Conservation (phyloP, 768 basidiomycete species). For the Mycena olivaceomarginata region DNA sequence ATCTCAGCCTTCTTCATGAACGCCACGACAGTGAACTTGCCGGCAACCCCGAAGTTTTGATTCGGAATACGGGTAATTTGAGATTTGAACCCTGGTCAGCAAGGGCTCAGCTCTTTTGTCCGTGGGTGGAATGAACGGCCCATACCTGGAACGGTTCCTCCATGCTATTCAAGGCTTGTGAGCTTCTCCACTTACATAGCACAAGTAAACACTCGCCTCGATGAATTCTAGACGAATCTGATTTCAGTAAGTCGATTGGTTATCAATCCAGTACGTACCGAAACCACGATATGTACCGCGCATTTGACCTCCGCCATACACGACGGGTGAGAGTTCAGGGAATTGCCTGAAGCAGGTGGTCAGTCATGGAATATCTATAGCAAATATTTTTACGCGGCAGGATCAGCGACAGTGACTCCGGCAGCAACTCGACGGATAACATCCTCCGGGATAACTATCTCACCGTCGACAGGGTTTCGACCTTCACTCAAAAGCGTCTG, state of each 20-base stretch:
- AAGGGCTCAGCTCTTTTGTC: not conserved
- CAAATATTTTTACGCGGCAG: constrained; percentile 36
- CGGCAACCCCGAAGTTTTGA: constrained; percentile 49
- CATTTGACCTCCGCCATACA: constrained; percentile 50
- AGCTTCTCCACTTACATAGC: not conserved
- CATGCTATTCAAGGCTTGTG: constrained; percentile 14
- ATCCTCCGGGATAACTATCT: constrained; percentile 46
- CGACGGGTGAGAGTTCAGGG: constrained; percentile 47
- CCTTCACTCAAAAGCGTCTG: constrained; percentile 43
- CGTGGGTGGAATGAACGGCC: not conserved
- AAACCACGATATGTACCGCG: constrained; percentile 46
- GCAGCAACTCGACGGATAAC: constrained; percentile 41
- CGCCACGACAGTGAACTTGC: no score
- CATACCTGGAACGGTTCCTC: constrained; percentile 25
- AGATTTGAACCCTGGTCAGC: constrained; percentile 45
- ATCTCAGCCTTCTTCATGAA: not conserved
- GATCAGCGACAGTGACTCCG: constrained; percentile 41
- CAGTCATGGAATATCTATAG: not conserved
- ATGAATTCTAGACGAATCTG: constrained; percentile 29
- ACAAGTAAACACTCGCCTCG: constrained; percentile 23
- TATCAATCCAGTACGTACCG: constrained; percentile 21
- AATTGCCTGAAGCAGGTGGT: constrained; percentile 17
- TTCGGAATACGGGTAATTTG: constrained; percentile 49
- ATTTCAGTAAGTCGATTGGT: not conserved
- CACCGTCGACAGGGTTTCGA: constrained; percentile 34